These are phyloP conservation scores for Solanum dulcamara DNA, from an alignment of 257 asterid genomes.

Conservation along the genomic window DNA sequence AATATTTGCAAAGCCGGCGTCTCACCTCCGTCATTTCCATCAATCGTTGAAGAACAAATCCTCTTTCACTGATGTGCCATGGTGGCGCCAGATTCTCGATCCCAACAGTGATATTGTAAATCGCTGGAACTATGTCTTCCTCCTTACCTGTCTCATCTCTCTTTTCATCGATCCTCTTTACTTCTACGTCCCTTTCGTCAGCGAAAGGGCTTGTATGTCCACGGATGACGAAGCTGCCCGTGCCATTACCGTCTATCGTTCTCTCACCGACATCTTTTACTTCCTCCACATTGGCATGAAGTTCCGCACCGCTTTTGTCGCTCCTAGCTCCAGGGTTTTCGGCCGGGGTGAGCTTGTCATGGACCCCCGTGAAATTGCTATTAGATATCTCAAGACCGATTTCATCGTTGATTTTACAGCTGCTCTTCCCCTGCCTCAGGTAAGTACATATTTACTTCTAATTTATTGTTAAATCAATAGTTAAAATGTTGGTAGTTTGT, in stretches of 20 bases:
- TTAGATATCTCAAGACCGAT: slow-evolving; percentile 56
- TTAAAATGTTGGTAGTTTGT: too few species aligned
- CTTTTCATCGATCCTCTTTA: slow-evolving; percentile 88
- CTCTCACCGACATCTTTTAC: slow-evolving; percentile 57
- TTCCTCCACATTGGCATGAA: slow-evolving; percentile 63
- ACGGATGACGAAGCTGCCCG: slow-evolving; percentile 38
- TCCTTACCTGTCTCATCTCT: slow-evolving; percentile 51
- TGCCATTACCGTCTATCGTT: slow-evolving; percentile 41
- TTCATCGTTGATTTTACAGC: slow-evolving; percentile 72
- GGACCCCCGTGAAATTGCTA: slow-evolving; percentile 58
- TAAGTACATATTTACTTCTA: not conserved
- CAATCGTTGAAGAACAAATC: slow-evolving; percentile 28
- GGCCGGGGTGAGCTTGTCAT: slow-evolving; percentile 94
- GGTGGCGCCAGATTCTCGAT: slow-evolving; percentile 74
- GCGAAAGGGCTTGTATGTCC: slow-evolving; percentile 55
- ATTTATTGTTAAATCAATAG: not conserved
- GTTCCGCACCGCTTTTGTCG: slow-evolving; percentile 86
- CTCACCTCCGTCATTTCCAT: slow-evolving; percentile 71
- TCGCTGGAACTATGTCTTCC: slow-evolving; percentile 78
- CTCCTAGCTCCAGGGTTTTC: slow-evolving; percentile 77
- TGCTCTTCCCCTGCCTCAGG: slow-evolving; percentile 83
- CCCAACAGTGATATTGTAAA: slow-evolving; percentile 86
- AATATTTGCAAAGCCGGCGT: slow-evolving; percentile 61
- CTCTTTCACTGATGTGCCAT: slow-evolving; percentile 27
- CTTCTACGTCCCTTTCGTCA: slow-evolving; percentile 61